Conservation (phyloP, 192 early-diverging fungal genomes). For the Backusella parvicylindrica region DNA sequence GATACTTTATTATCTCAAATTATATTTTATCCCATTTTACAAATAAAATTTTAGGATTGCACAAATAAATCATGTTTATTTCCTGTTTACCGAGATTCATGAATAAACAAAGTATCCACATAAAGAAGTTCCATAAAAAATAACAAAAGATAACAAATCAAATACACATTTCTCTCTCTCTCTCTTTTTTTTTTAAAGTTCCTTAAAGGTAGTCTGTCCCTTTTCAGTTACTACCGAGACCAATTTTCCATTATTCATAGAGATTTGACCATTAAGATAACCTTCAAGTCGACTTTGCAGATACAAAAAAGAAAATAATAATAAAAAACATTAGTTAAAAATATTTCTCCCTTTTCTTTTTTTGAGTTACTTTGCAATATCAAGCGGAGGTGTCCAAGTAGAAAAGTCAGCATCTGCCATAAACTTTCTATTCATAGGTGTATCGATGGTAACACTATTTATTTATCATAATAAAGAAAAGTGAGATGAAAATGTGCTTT, state of each 20-base stretch:
- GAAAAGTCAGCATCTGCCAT: conserved; percentile 83
- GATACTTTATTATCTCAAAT: too few species aligned
- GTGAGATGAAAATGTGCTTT: background rate
- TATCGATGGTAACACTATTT: conserved; percentile 77
- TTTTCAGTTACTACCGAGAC: conserved; percentile 59
- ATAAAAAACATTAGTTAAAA: too few species aligned
- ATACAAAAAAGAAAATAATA: background rate
- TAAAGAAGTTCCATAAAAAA: background rate
- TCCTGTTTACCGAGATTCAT: background rate
- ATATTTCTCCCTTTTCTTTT: background rate
- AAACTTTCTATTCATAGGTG: conserved; percentile 82
- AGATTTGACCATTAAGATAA: conserved; percentile 54
- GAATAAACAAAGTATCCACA: background rate
- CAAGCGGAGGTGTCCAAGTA: conserved; percentile 80
- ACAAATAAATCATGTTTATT: background rate
- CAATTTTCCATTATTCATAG: conserved; percentile 54
- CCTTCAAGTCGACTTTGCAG: conserved; percentile 39
- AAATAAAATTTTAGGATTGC: too few species aligned
- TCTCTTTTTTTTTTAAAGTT: conserved; percentile 24
- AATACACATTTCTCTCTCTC: background rate
- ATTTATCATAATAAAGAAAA: background rate
- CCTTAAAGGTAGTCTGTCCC: conserved; percentile 53
- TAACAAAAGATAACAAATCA: background rate
- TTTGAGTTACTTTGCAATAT: conserved; percentile 57
- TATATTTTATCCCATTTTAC: too few species aligned